Evolutionary conservation across 2,329 filamentous ascomycete genomes (phyloP).

Genomic region (Cryphonectria parasitica): DNA sequence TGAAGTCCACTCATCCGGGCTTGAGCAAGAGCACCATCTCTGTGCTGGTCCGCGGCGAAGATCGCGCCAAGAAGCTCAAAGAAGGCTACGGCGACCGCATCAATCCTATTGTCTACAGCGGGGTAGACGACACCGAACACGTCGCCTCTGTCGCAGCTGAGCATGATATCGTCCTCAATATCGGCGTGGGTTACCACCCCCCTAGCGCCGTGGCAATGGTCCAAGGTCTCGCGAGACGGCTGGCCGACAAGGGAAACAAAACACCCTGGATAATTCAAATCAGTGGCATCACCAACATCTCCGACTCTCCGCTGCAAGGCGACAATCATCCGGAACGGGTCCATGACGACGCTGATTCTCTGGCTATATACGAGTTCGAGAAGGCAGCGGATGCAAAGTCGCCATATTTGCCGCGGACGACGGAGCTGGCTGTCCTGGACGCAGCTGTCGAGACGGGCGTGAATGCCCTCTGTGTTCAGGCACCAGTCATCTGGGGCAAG

Average conservation of each 20-base stretch:
- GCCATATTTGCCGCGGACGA: constrained; percentile 47
- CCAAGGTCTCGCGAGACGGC: constrained; percentile 41
- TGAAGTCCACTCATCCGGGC: constrained; percentile 30
- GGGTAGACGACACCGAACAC: constrained; percentile 33
- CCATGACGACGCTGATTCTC: constrained; percentile 45
- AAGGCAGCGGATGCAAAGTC: constrained; percentile 41
- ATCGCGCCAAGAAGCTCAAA: constrained; percentile 13
- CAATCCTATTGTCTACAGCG: constrained; percentile 33
- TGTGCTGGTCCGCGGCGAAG: constrained; percentile 32
- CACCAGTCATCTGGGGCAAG: constrained; percentile 51
- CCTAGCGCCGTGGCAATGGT: constrained; percentile 46
- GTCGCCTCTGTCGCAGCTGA: constrained; percentile 33
- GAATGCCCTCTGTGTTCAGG: constrained; percentile 50
- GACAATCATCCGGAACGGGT: constrained; percentile 37
- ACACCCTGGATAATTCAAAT: constrained; percentile 34
- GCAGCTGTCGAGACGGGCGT: constrained; percentile 44
- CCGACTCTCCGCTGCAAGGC: constrained; percentile 45
- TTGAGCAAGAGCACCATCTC: constrained; percentile 33
- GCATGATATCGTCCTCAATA: constrained; percentile 48
- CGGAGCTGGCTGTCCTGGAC: constrained; percentile 48
- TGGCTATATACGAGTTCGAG: constrained; percentile 49
- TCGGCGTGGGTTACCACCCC: constrained; percentile 43
- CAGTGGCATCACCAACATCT: constrained; percentile 49
- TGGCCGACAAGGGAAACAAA: not conserved
- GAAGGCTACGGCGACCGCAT: constrained; percentile 29